Evolutionary conservation across 805 yeast genomes (phyloP).

Genomic region (Blastobotrys muscicola): DNA sequence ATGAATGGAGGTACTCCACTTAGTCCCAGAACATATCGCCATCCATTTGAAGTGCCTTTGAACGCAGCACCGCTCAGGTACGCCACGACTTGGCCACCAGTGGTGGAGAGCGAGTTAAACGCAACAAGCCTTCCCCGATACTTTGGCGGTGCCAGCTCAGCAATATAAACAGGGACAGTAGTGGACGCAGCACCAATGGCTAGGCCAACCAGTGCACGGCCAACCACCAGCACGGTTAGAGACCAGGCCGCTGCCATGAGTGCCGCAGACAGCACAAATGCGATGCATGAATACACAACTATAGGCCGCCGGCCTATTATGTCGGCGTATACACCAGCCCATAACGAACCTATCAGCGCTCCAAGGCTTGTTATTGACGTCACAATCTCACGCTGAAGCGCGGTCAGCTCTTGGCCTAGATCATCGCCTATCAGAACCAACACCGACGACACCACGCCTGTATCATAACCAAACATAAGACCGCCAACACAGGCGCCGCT

Average conservation of each 20-base stretch:
- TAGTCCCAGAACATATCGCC: constrained; percentile 88
- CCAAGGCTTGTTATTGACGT: constrained; percentile 94
- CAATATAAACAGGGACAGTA: constrained; percentile 49
- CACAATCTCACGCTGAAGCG: constrained; percentile 78
- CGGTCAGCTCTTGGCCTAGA: constrained; percentile 46
- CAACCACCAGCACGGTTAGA: constrained; percentile 84
- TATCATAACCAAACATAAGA: constrained; percentile 74
- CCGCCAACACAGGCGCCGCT: constrained; percentile 70
- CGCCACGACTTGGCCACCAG: constrained; percentile 93
- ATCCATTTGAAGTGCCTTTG: constrained; percentile 61
- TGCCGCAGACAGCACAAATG: constrained; percentile 75
- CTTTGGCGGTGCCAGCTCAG: constrained; percentile 36
- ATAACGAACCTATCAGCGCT: constrained; percentile 69
- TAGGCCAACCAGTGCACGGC: constrained; percentile 57
- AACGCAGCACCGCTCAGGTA: constrained; percentile 79
- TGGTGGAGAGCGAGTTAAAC: constrained; percentile 77
- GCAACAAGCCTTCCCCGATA: constrained; percentile 31
- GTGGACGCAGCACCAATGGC: constrained; percentile 69
- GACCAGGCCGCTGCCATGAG: constrained; percentile 72
- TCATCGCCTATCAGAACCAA: constrained; percentile 75
- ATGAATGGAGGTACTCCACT: constrained; percentile 81
- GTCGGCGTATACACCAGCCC: constrained; percentile 80
- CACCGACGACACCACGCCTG: constrained; percentile 92
- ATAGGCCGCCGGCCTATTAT: constrained; percentile 74
- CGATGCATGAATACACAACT: constrained; percentile 66